Evolutionary conservation across 2,329 filamentous ascomycete species (phyloP).

Genomic region (Tolypocladium endophyticum): DNA sequence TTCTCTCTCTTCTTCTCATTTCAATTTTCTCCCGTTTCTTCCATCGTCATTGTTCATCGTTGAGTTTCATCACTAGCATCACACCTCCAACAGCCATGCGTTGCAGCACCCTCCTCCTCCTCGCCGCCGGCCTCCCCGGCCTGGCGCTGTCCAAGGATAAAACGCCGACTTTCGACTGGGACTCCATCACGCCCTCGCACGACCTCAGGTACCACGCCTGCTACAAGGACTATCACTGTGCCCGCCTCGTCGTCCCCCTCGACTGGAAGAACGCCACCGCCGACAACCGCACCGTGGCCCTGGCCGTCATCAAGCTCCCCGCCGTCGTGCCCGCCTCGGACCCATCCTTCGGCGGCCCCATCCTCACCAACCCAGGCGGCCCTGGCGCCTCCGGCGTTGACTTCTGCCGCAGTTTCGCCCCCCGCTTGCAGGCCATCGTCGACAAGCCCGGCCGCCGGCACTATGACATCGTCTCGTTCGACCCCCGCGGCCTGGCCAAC

Average conservation of each 20-base stretch:
- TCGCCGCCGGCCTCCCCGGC: neutral
- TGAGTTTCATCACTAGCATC: neutral
- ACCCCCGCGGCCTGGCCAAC: conserved; percentile 29
- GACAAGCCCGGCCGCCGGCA: conserved; percentile 18
- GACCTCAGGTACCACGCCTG: conserved; percentile 28
- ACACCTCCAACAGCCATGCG: neutral
- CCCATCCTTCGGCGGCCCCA: conserved; percentile 28
- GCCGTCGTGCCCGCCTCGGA: conserved; percentile 26
- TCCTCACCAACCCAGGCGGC: conserved; percentile 34
- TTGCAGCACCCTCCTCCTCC: neutral
- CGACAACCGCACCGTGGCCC: conserved; percentile 18
- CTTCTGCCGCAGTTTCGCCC: conserved; percentile 14
- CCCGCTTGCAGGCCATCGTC: conserved; percentile 15
- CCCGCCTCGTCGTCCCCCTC: conserved; percentile 30
- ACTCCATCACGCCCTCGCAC: conserved; percentile 18
- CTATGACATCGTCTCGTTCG: conserved; percentile 32
- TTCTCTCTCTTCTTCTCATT: neutral
- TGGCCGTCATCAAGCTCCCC: conserved; percentile 31
- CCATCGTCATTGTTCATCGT: neutral
- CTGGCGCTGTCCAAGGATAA: neutral
- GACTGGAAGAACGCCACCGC: conserved; percentile 25
- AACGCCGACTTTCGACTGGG: conserved; percentile 23
- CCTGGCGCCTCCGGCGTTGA: conserved; percentile 30
- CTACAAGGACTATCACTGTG: conserved; percentile 27
- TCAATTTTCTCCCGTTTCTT: neutral